Base-by-base conservation (phyloP, 2,329 filamentous ascomycete species). In the Scedosporium apiospermum region DNA sequence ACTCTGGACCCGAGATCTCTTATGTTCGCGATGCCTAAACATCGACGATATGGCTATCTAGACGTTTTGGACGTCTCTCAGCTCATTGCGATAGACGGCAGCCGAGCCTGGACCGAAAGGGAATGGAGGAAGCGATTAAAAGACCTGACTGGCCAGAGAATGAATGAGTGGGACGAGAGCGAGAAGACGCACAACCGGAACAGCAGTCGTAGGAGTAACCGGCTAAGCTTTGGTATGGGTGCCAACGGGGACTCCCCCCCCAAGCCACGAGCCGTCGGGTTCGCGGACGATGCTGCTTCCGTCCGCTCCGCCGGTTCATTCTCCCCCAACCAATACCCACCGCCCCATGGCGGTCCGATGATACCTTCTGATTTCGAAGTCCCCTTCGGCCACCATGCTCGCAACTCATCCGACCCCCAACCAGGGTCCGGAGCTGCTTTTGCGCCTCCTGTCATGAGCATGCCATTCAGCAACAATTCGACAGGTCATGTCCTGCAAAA, bases 21-120 rank as follows among this genome's bases (percentile, higher is more conserved):
- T 66, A 99, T 99, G 95, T 99, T 98, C 73, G 95, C 93, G 5
- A 96, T 99, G 88, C 93, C 95, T 0, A 91, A 90, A 68, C 87
- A 95, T 68, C 86, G 88, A 61, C 84, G 90, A 66, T 96, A 96
- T 69, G 93, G 93, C 0, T 98, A 98, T 70, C 77, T 99, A 27
- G 95, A 98, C 70, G 86, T 92, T 42, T 76, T 93, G 63, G 95
- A 99, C 71, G 90, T 98, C 16, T 87, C 88, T 3, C 82, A 83
- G 61, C 77, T 98, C 51, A 92, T 99, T 65, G 82, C 89, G 65
- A 88, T 88, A 3, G 83, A 91, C 3, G 90, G 89, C 21, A 61
- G 64, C 4, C 96, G 89, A 72, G 77, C 83, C 21, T 97, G 93
- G 92, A 87, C 80, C 55, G 95, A 98, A 75, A 82, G 87, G 26